A percentile compares a stretch with the other conserved stretches of the same genome.
Conservation (phyloP, 2,329 filamentous ascomycete species). For the Teratosphaeria destructans region DNA sequence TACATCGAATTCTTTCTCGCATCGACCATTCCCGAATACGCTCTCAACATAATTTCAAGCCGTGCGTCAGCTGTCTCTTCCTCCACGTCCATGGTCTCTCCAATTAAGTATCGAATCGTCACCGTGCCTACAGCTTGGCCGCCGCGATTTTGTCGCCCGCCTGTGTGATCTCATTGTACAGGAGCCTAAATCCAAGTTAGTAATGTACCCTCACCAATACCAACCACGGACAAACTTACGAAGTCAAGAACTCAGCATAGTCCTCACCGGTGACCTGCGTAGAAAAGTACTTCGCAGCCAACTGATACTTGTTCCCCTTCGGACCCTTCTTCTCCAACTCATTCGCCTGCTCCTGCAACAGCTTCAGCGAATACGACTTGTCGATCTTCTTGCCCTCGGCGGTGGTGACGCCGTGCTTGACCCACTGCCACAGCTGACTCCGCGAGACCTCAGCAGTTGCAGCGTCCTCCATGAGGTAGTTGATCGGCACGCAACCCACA, state of each 20-base stretch:
- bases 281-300: constrained; percentile 88
- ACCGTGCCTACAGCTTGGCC: constrained; percentile 28
- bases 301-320: constrained; percentile 82
- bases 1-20: not conserved
- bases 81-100: not conserved
- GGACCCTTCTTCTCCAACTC: constrained; percentile 62
- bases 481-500: constrained; percentile 92
- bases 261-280: constrained; percentile 92
- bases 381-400: constrained; percentile 85
- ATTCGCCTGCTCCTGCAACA: constrained; percentile 78
- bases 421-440: constrained; percentile 95
- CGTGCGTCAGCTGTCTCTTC: not conserved
- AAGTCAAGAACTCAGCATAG: constrained; percentile 90
- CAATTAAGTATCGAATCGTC: not conserved
- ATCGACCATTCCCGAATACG: not conserved
- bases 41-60: not conserved
- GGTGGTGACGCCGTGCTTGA: constrained; percentile 61
- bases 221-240: constrained; percentile 42
- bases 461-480: constrained; percentile 97
- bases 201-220: constrained; percentile 8
- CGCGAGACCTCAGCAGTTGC: constrained; percentile 93
- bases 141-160: constrained; percentile 53
- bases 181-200: constrained; percentile 43
- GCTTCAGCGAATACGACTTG: constrained; percentile 77
- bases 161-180: constrained; percentile 81